Conservation (phyloP, 1,284 basidiomycete genomes). For the Papiliotrema nemorosa region DNA sequence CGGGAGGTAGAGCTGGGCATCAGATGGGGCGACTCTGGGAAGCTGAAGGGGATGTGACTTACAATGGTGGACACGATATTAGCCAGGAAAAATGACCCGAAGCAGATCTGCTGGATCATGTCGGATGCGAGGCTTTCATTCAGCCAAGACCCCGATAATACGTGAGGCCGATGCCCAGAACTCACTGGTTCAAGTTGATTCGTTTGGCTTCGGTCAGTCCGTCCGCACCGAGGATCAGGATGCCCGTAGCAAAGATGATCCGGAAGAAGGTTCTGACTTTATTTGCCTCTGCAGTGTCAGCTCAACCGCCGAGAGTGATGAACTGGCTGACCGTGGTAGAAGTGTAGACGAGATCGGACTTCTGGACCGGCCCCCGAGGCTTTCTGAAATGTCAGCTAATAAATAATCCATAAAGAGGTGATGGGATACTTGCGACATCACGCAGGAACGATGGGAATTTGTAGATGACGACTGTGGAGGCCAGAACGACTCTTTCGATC, state of each 20-base stretch:
- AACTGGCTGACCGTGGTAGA: conserved; percentile 22
- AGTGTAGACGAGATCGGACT: conserved; percentile 31
- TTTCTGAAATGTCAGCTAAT: conserved; percentile 16
- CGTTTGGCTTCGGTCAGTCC: conserved; percentile 9
- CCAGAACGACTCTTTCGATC: conserved; percentile 12
- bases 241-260: conserved; percentile 13
- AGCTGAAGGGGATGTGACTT: background rate
- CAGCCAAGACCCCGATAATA: too few species aligned
- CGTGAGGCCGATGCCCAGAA: background rate
- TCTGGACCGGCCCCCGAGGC: conserved; percentile 33
- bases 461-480: conserved; percentile 23
- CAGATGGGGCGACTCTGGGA: background rate
- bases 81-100: conserved; percentile 23
- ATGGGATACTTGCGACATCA: conserved; percentile 21
- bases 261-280: conserved; percentile 36
- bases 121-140: conserved; percentile 1
- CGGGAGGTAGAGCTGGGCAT: conserved; percentile 2
- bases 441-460: conserved; percentile 29
- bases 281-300: conserved; percentile 20
- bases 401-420: background rate
- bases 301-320: background rate
- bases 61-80: conserved; percentile 20
- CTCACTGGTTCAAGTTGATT: conserved; percentile 3
- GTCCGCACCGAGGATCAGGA: conserved; percentile 25
- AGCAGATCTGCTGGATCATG: conserved; percentile 16